Evolutionary conservation across 345 rosid species (phyloP), one percentile per base, ranked within the genome.

Genomic region (Balakata baccata): DNA sequence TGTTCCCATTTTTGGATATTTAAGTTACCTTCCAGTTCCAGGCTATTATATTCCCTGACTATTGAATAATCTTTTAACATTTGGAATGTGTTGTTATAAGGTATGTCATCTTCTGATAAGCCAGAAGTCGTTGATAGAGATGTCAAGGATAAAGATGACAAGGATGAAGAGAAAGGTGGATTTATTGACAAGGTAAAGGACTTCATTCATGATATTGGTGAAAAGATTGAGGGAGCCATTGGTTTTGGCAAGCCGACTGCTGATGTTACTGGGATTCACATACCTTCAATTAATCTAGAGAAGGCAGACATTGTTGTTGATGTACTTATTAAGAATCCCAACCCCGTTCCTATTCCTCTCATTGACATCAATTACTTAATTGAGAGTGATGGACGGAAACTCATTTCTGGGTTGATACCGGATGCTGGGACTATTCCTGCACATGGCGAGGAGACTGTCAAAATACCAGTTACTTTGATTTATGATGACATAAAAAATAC

Each of bases 161-260:
- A 90, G 18, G 88, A 84, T 61, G 96, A 87, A 49, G 89, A 78
- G 14, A 77, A 87, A 62, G 97, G 93, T 22, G 99, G 98, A 71
- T 96, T 95, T 75, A 75, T 96, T 0, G 97, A 86, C 18, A 93
- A 89, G 79, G 98, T 96, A 56, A 96, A 95, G 91, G 99, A 61
- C 77, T 96, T 93, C 78, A 89, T 95, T 75, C 94, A 95, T 7
- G 98, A 89, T 77, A 84, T 93, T 68, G 97, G 97, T 64, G 97
- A 91, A 85, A 96, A 96, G 87, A 84, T 93, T 17, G 97, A 93
- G 73, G 99, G 69, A 72, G 79, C 98, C 25, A 86, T 96, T 56
- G 97, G 98, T 17, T 91, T 93, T 23, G 99, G 99, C 67, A 96
- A 93, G 84, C 99, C 99, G 58, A 91, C 98, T 45, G 97, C 98